phyloP scores from a whole-genome alignment of 441 rosid genomes.

The Croton setiger region DNA sequence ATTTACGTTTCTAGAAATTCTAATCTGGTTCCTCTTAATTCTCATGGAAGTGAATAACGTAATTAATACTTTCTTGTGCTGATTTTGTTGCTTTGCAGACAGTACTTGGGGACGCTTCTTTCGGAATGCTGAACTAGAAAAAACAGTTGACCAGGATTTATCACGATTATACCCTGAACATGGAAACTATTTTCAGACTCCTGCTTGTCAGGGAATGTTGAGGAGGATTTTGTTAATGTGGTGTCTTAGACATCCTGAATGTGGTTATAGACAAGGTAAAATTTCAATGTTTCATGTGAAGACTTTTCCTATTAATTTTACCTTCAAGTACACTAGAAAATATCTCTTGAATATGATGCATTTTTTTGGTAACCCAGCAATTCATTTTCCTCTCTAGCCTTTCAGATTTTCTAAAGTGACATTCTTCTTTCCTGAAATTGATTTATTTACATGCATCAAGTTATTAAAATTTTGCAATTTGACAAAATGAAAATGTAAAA shows the following conservation, averaged over 20 bases:
- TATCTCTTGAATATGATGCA: background rate
- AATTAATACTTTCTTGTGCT: background rate
- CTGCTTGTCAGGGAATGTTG: slow-evolving; percentile 91
- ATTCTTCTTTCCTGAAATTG: background rate
- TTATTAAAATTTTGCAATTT: too few species aligned
- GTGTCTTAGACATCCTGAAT: slow-evolving; percentile 90
- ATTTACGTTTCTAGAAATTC: background rate
- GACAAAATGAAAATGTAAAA: too few species aligned
- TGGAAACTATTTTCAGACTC: slow-evolving; percentile 87
- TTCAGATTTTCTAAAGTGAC: background rate
- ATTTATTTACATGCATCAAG: background rate
- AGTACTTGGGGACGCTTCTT: slow-evolving; percentile 97
- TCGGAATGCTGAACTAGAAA: slow-evolving; percentile 87
- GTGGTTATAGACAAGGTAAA: slow-evolving; percentile 87
- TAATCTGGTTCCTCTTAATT: background rate
- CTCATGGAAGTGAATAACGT: background rate
- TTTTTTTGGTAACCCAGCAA: background rate
- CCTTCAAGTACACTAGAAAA: background rate
- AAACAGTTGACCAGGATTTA: slow-evolving; percentile 87
- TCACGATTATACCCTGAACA: slow-evolving; percentile 89
- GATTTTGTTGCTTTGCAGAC: slow-evolving; percentile 41
- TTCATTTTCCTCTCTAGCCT: background rate
- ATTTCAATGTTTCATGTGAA: background rate
- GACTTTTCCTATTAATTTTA: background rate
- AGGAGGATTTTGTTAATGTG: slow-evolving; percentile 81